phyloP scores from a whole-genome alignment of 106 monocot genomes.

The Acorus gramineus region DNA sequence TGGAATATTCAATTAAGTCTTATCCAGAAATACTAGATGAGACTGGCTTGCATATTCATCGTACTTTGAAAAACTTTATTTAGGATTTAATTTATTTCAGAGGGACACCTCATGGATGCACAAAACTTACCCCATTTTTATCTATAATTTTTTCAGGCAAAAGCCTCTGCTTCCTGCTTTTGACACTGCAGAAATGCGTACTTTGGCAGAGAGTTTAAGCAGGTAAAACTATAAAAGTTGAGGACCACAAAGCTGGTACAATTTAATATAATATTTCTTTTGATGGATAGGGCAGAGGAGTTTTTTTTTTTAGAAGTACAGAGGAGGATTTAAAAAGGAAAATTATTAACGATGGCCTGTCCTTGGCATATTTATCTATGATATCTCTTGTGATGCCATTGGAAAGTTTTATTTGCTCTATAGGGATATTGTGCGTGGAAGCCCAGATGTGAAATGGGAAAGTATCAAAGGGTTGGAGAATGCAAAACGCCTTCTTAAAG shows the following conservation, averaged over 20 bases:
- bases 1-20: too few species aligned
- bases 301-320: too few species aligned
- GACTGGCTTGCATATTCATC: too few species aligned
- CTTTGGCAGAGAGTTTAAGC: conserved; percentile 60
- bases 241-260: too few species aligned
- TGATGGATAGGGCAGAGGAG: too few species aligned
- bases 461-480: conserved; percentile 92
- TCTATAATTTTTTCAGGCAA: conserved; percentile 27
- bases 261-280: too few species aligned
- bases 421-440: conserved; percentile 87
- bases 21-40: too few species aligned
- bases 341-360: too few species aligned
- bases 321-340: too few species aligned
- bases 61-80: too few species aligned
- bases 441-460: conserved; percentile 98
- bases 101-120: background rate
- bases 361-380: background rate
- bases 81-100: too few species aligned
- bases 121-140: background rate
- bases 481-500: conserved; percentile 92
- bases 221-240: conserved; percentile 20
- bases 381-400: background rate
- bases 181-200: conserved; percentile 59
- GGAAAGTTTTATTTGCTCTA: background rate
- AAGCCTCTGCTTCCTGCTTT: conserved; percentile 57